phyloP scores from a whole-genome alignment of 2,329 filamentous ascomycete genomes.

The Penicillium nordicum region DNA sequence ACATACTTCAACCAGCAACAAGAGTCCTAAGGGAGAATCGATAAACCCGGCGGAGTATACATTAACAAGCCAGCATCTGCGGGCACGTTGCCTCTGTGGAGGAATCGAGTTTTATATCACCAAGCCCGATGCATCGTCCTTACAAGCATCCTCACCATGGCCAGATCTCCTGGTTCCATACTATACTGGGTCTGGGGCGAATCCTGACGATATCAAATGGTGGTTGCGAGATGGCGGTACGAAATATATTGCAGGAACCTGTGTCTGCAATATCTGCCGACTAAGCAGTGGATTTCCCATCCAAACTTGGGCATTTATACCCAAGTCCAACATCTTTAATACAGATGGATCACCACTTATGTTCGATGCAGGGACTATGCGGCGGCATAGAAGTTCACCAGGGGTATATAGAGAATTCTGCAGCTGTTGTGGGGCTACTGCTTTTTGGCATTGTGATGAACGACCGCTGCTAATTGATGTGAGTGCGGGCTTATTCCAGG shows the following conservation, averaged over 20 bases:
- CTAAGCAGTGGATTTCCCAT: conserved; percentile 60
- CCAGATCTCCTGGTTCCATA: conserved; percentile 55
- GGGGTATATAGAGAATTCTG: conserved; percentile 62
- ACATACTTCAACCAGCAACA: background rate
- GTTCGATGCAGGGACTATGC: conserved; percentile 46
- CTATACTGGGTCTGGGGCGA: conserved; percentile 39
- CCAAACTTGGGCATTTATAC: conserved; percentile 64
- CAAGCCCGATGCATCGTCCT: conserved; percentile 50
- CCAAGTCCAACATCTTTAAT: conserved; percentile 55
- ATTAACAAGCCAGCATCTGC: conserved; percentile 25
- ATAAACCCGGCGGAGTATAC: conserved; percentile 7
- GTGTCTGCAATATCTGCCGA: conserved; percentile 62
- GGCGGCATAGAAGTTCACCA: conserved; percentile 52
- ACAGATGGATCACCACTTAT: conserved; percentile 32
- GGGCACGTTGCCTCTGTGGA: conserved; percentile 54
- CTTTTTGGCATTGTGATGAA: conserved; percentile 59
- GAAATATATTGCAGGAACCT: conserved; percentile 59
- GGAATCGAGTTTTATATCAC: conserved; percentile 57
- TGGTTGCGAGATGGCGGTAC: conserved; percentile 51
- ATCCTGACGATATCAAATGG: conserved; percentile 55
- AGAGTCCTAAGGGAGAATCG: background rate
- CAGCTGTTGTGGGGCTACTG: conserved; percentile 58
- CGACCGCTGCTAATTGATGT: conserved; percentile 60
- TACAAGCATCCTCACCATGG: conserved; percentile 47
- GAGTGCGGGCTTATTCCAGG: conserved; percentile 57